Conservation (phyloP, 495 filamentous ascomycete species). For the Copromyces sp. region DNA sequence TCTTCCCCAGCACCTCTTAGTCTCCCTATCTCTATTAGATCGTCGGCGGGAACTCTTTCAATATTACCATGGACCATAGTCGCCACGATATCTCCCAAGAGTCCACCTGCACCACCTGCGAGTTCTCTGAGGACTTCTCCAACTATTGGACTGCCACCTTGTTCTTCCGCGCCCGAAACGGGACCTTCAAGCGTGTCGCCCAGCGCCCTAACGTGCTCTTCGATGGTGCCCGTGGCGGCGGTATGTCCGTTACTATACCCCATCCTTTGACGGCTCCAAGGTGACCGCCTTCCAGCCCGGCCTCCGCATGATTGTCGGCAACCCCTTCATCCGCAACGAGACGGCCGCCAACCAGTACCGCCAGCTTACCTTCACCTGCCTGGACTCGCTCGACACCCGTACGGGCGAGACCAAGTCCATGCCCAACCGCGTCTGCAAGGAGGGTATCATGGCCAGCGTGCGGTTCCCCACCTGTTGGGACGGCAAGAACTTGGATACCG, state of each 20-base stretch:
- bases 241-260: slow-evolving; percentile 36
- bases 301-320: slow-evolving; percentile 67
- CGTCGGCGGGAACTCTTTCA: slow-evolving; percentile 25
- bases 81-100: slow-evolving; percentile 10
- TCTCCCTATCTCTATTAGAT: slow-evolving; percentile 21
- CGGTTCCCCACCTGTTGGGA: slow-evolving; percentile 27
- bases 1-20: slow-evolving; percentile 13
- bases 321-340: slow-evolving; percentile 33
- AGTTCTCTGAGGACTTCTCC: slow-evolving; percentile 22
- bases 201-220: slow-evolving; percentile 16
- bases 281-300: slow-evolving; percentile 41
- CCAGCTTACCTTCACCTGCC: slow-evolving; percentile 33
- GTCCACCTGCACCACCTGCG: slow-evolving; percentile 23
- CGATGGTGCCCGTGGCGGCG: slow-evolving; percentile 17
- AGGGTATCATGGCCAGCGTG: slow-evolving; percentile 33
- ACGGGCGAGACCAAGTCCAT: slow-evolving; percentile 24
- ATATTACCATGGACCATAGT: slow-evolving; percentile 17
- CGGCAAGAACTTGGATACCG: slow-evolving; percentile 21
- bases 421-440: slow-evolving; percentile 24
- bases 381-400: slow-evolving; percentile 22
- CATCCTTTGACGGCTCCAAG: slow-evolving; percentile 22
- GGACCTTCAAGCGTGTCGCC: slow-evolving; percentile 27
- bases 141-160: slow-evolving; percentile 36
- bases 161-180: slow-evolving; percentile 30
- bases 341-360: slow-evolving; percentile 20